Base-by-base conservation (phyloP, 2,329 filamentous ascomycete species). In the Aspergillus melleus region DNA sequence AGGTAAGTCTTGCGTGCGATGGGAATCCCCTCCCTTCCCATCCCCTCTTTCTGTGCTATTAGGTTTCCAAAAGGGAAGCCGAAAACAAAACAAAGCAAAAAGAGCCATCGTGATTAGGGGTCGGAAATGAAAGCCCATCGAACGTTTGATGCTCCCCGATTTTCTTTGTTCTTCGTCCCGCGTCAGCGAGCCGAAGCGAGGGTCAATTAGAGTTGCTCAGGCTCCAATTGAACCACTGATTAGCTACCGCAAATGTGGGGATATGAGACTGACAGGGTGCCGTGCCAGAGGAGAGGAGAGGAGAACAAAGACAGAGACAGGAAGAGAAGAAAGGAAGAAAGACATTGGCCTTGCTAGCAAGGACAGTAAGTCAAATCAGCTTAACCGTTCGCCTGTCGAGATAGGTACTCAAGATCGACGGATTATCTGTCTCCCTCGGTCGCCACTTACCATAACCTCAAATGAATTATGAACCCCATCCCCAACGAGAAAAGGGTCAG, bases 401-500 rank as follows among this genome's bases (percentile, higher is more conserved):
- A 9, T 36, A 36, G 12, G 32, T 16, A 3, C 32, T 16, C 16
- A 42, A 12, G 36, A 42, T 42, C 16, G 36, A 16, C 36, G 16
- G 14, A n/a, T 14, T 6, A 8, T 6, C 16, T 5, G 14, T 42
- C 29, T 46, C 30, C 46, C 46, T 52, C 44, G 29, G 4, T 36
- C 36, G 49, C 55, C 56, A 54, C 56, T 19, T 52, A 22, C 24
- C 16, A 22, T n/a, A 24, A 51, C 36, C 14, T 44, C 58, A 54
- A 50, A 57, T 54, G 36, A 52, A 50, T 57, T 46, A 54, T 54
- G 36, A 55, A 50, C 42, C 12, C 42, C 16, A 20, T 24, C n/a
- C 51, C 30, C 49, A 36, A 29, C 26, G 26, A 29, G 9, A 29
- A 52, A 22, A 49, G 39, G 44, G 59, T 63, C 52, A 64, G 62